Percentiles rank a stretch among this genome's conserved stretches.
Conservation (phyloP, 768 basidiomycete genomes). For the Termitomyces sp. region DNA sequence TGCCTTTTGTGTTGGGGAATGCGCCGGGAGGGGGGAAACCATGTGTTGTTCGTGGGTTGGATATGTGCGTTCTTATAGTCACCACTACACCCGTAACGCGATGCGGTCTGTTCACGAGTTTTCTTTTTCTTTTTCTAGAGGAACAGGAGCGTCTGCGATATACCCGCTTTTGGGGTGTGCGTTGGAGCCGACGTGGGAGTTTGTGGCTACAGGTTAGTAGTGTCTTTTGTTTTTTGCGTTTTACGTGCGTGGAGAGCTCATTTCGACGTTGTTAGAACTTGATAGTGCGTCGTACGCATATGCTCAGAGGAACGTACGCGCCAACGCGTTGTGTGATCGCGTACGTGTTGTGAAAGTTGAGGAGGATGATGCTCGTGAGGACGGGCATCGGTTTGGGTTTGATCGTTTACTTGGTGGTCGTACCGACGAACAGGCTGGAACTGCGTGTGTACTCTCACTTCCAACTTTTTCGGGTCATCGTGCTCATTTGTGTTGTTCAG, state of each 20-base stretch:
- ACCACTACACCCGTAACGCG: no score
- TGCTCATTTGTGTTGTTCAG: background rate
- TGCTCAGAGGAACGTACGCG: conserved; percentile 52
- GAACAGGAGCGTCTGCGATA: conserved; percentile 88
- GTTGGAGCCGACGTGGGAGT: conserved; percentile 46
- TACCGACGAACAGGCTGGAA: background rate
- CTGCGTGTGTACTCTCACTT: background rate
- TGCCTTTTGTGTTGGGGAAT: conserved; percentile 4
- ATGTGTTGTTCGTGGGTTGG: conserved; percentile 46
- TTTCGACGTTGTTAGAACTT: conserved; percentile 45
- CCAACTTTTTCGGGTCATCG: no score
- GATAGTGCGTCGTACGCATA: conserved; percentile 54
- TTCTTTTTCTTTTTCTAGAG: conserved; percentile 38
- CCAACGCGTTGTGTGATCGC: conserved; percentile 48
- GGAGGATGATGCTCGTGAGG: conserved; percentile 20
- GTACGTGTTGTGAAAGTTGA: conserved; percentile 40
- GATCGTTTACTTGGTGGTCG: conserved; percentile 6
- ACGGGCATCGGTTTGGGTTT: conserved; percentile 10
- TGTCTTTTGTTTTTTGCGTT: background rate
- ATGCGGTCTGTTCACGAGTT: background rate
- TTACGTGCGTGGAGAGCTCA: background rate
- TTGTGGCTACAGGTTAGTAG: conserved; percentile 63
- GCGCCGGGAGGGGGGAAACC: background rate
- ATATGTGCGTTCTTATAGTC: conserved; percentile 53
- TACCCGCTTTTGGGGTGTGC: conserved; percentile 76